Base-by-base conservation (phyloP, 768 basidiomycete species). In the Auricularia auricula-judae region DNA sequence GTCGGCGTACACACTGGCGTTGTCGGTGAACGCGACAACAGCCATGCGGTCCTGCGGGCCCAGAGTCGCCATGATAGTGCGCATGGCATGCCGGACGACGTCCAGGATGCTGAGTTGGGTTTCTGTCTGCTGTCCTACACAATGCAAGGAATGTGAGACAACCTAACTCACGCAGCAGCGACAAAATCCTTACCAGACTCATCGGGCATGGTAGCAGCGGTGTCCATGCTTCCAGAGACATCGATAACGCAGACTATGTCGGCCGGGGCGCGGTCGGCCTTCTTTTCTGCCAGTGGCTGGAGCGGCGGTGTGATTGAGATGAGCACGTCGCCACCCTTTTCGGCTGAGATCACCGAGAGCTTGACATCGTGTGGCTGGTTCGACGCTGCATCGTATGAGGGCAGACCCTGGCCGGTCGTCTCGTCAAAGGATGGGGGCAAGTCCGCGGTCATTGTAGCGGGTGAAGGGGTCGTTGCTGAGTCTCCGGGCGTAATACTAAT, bases 81-180 rank as follows among this genome's bases (percentile, higher is more conserved):
- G 59, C 21, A 65, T 62, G 18, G 67, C 67, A 62, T 68, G 67
- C n/a, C 66, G 67, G 18, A 66, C 65, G 36, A 68, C 61, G 62
- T 68, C 67, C 16, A 68, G 56, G 33, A 68, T 62, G 54, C 39
- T 62, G 43, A 42, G 36, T 21, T 42, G 35, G 4, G 43, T 39
- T 5, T 18, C 43, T 12, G 43, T 39, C 18, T 42, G 61, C 21
- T 62, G 12, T 11, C 61, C 61, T 47, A 36, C 33, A 12, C 16
- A n/a, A 21, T 56, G 12, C 54, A 56, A 29, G 10, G 29, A n/a
- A 21, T 21, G 21, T 10, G 54, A 56, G 10, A 21, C 8, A 16
- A 10, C 14, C 54, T 56, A 21, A 10, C n/a, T 10, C 10, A 56
- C 23, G 54, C 29, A 61, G 16, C 12, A 60, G 11, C 66, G 61